These are phyloP conservation scores for Rhynchosporium secalis DNA, from an alignment of 2,329 filamentous ascomycete species.

Conservation along the genomic window DNA sequence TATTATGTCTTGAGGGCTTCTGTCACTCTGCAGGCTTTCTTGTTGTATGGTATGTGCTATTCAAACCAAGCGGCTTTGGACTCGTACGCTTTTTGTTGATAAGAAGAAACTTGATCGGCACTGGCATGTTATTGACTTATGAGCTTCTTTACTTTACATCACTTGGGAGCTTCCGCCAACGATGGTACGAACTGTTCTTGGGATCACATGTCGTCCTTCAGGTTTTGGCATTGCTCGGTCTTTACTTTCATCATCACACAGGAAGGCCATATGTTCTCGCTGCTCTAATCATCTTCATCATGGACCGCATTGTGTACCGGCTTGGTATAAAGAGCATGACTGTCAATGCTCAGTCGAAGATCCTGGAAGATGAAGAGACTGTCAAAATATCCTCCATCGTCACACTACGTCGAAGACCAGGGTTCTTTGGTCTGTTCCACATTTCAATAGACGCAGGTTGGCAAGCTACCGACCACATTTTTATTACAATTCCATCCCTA, in stretches of 20 bases:
- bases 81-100: conserved; percentile 52
- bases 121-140: conserved; percentile 57
- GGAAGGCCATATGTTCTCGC: conserved; percentile 53
- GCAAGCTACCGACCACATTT: conserved; percentile 63
- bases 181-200: conserved; percentile 65
- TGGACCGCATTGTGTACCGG: conserved; percentile 59
- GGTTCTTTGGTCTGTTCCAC: conserved; percentile 26
- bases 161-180: conserved; percentile 57
- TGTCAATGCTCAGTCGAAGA: conserved; percentile 49
- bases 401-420: conserved; percentile 13
- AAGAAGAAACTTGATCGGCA: conserved; percentile 53
- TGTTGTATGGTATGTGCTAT: conserved; percentile 52
- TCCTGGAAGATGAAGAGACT: conserved; percentile 59
- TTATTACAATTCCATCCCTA: conserved; percentile 58
- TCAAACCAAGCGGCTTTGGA: conserved; percentile 51
- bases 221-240: conserved; percentile 51
- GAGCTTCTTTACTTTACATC: conserved; percentile 63
- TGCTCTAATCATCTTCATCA: conserved; percentile 55
- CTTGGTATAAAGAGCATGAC: conserved; percentile 52
- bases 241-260: conserved; percentile 60
- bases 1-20: conserved; percentile 59
- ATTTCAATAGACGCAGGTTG: conserved; percentile 52
- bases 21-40: conserved; percentile 58
- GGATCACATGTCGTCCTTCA: conserved; percentile 59
- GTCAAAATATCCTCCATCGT: conserved; percentile 45